These are phyloP conservation scores for Fomes fomentarius DNA, from an alignment of 1,284 basidiomycete species.

Conservation along the genomic window DNA sequence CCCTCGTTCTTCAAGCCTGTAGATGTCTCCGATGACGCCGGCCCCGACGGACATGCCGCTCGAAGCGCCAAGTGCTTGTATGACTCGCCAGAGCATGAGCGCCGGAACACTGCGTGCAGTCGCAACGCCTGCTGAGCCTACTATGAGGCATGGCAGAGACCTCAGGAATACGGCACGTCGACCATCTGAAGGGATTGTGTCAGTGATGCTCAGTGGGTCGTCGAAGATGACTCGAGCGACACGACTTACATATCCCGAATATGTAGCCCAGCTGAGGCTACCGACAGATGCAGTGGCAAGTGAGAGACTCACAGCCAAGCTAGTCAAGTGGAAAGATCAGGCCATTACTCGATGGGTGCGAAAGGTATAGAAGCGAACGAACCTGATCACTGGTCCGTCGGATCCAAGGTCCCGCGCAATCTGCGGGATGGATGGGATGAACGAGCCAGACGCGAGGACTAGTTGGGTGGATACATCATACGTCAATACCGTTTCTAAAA, in stretches of 20 bases:
- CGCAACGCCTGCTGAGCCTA: slow-evolving; percentile 66
- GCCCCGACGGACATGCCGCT: slow-evolving; percentile 49
- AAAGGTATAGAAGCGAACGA: slow-evolving; percentile 20
- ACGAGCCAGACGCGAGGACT: slow-evolving; percentile 73
- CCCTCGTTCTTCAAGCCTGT: slow-evolving; percentile 47
- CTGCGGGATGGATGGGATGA: slow-evolving; percentile 71
- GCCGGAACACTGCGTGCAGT: slow-evolving; percentile 46
- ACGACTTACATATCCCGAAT: slow-evolving; percentile 53
- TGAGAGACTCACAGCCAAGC: slow-evolving; percentile 50
- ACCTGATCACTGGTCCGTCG: slow-evolving; percentile 59
- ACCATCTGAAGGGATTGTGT: slow-evolving; percentile 48
- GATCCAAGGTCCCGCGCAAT: slow-evolving; percentile 65
- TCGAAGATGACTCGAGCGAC: not conserved
- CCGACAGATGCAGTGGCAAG: slow-evolving; percentile 45
- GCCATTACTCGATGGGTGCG: not conserved
- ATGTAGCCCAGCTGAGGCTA: slow-evolving; percentile 56
- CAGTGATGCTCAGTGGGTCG: not conserved
- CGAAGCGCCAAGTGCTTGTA: slow-evolving; percentile 64
- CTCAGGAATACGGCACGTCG: slow-evolving; percentile 63
- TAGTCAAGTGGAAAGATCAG: slow-evolving; percentile 22
- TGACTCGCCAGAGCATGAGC: slow-evolving; percentile 62
- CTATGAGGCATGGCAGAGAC: slow-evolving; percentile 61
- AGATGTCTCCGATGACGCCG: slow-evolving; percentile 55
- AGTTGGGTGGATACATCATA: not conserved
- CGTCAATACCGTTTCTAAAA: too few relatives aligned